Evolutionary conservation across 192 early-diverging fungal genomes (phyloP), one percentile per base, ranked within the genome.

Genomic region (Coemansia sp.): DNA sequence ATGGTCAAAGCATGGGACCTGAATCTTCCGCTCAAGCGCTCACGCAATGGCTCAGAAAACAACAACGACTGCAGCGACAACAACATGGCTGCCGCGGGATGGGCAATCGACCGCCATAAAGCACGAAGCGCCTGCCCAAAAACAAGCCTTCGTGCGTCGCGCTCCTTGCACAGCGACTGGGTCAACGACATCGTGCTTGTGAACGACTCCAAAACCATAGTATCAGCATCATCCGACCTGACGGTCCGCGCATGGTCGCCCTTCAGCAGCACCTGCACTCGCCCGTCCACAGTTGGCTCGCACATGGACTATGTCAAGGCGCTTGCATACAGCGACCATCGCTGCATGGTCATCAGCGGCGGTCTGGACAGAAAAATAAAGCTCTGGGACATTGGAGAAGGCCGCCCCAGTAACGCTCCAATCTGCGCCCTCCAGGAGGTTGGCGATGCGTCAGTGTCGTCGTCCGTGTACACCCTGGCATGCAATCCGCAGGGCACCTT

Each of bases 291-390:
- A 19, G 81, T 87, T 22, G 97, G 97, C 25, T 86, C 85, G 62
- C 97, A 99, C 59, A 70, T 83, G 31, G 97, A 99, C 74, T 94
- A 94, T 67, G 94, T 98, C 45, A 95, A 96, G 67, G 86, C 89
- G 29, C 69, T 99, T 13, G 91, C 92, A 2, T 88, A 93, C 80
- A 86, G 92, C 14, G 68, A 74, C 25, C 75, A 85, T 23, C 82
- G 82, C 13, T 81, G 82, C 23, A 92, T 89, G 90, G 87, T 96
- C 6, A 91, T 92, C 5, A 93, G 91, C 52, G 97, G 90, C 34
- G 96, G 97, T 8, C 83, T 96, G 10, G 97, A 99, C 72, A 85
- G 87, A 41, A 86, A 84, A 50, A 89, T 99, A 44, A 81, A 85
- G 56, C 77, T 98, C 27, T 99, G 97, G 97, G 94, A 98, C 77